Evolutionary conservation across 2,329 filamentous ascomycete species (phyloP).

Genomic region (Alternaria rosae): DNA sequence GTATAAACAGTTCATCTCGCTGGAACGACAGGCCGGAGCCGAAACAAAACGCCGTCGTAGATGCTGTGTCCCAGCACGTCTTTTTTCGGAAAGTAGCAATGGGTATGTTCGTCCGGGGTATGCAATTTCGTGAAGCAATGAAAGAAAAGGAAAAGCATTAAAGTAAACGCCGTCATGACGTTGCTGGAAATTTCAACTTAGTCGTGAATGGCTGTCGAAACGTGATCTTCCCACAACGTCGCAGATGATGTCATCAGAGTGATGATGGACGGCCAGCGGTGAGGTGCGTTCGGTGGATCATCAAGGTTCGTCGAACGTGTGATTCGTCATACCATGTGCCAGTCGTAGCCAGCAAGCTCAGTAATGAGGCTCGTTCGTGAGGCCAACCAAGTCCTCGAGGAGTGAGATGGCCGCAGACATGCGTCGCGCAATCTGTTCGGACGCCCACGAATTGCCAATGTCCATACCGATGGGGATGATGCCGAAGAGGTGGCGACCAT

Average conservation of each 20-base stretch:
- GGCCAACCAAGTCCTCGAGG: constrained; percentile 23
- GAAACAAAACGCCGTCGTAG: constrained; percentile 3
- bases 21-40: background rate
- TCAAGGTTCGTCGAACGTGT: background rate
- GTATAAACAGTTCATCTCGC: background rate
- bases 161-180: background rate
- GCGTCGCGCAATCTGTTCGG: constrained; percentile 18
- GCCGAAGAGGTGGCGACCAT: constrained; percentile 29
- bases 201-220: background rate
- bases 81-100: background rate
- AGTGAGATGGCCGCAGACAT: constrained; percentile 14
- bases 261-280: background rate
- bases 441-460: constrained; percentile 18
- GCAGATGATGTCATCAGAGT: background rate
- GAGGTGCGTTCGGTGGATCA: background rate
- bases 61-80: background rate
- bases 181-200: background rate
- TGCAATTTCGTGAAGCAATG: background rate
- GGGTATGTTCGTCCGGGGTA: background rate
- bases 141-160: background rate
- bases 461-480: constrained; percentile 25
- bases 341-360: constrained; percentile 5
- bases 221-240: background rate
- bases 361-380: constrained; percentile 15
- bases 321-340: background rate